Conservation (phyloP, 2,329 filamentous ascomycete genomes). For the Exserohilum rostratum region DNA sequence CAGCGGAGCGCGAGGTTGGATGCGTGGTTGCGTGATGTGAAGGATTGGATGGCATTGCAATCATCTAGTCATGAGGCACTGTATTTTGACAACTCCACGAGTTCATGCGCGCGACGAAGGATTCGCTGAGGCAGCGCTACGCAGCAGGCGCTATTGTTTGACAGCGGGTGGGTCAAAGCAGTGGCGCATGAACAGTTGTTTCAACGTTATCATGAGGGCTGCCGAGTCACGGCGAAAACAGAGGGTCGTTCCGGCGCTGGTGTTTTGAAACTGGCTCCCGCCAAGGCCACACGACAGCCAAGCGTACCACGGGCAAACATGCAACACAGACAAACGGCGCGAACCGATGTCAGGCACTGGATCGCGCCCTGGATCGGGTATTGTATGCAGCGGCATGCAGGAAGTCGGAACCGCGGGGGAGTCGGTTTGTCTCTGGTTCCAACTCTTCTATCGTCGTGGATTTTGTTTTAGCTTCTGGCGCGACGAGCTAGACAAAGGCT, state of each 20-base stretch:
- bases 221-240: conserved; percentile 7
- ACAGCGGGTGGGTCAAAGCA: conserved; percentile 10
- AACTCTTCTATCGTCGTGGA: neutral
- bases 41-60: neutral
- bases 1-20: too few species aligned
- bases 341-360: too few species aligned
- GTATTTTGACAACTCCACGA: neutral
- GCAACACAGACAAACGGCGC: neutral
- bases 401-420: too few species aligned
- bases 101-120: conserved; percentile 6
- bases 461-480: neutral
- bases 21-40: neutral
- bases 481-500: neutral
- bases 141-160: conserved; percentile 12
- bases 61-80: neutral
- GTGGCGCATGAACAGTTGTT: conserved; percentile 4
- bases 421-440: neutral
- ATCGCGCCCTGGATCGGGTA: too few species aligned
- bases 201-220: conserved; percentile 10
- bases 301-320: neutral
- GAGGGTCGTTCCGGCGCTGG: conserved; percentile 4
- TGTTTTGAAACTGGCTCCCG: conserved; percentile 13
- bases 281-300: conserved; percentile 3
- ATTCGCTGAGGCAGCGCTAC: conserved; percentile 4
- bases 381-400: neutral